Conservation (phyloP, 2,329 filamentous ascomycete species). For the Diaporthe ilicicola region DNA sequence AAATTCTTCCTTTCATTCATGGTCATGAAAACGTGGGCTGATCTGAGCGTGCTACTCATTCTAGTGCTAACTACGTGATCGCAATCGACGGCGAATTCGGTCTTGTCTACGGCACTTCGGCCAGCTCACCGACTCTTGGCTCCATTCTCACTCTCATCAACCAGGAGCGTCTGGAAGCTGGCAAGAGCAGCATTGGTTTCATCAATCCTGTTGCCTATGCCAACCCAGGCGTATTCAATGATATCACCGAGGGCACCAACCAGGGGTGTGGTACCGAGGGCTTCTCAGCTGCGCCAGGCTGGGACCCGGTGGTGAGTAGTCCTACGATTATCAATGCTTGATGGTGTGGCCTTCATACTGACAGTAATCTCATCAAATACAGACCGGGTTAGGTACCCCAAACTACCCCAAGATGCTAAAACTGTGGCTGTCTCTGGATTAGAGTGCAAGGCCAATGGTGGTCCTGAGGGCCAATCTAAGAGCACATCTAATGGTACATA, state of each 20-base stretch:
- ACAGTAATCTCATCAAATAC: neutral
- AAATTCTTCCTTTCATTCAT: no score
- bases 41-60: neutral
- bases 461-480: neutral
- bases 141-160: conserved; percentile 31
- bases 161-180: conserved; percentile 26
- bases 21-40: neutral
- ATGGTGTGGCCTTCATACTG: neutral
- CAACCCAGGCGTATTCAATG: conserved; percentile 30
- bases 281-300: conserved; percentile 24
- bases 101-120: conserved; percentile 30
- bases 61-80: conserved; percentile 28
- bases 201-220: conserved; percentile 31
- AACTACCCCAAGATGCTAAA: conserved; percentile 33
- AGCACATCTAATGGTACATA: neutral
- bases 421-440: conserved; percentile 44
- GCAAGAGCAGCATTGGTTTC: conserved; percentile 33
- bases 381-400: conserved; percentile 34
- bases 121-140: conserved; percentile 29
- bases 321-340: neutral
- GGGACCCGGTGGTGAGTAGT: conserved; percentile 24
- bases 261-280: conserved; percentile 24
- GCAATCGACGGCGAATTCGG: conserved; percentile 29
- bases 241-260: conserved; percentile 29
- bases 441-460: neutral